Evolutionary conservation across 495 filamentous ascomycete genomes (phyloP).

Genomic region (Penicillium waksmanii): DNA sequence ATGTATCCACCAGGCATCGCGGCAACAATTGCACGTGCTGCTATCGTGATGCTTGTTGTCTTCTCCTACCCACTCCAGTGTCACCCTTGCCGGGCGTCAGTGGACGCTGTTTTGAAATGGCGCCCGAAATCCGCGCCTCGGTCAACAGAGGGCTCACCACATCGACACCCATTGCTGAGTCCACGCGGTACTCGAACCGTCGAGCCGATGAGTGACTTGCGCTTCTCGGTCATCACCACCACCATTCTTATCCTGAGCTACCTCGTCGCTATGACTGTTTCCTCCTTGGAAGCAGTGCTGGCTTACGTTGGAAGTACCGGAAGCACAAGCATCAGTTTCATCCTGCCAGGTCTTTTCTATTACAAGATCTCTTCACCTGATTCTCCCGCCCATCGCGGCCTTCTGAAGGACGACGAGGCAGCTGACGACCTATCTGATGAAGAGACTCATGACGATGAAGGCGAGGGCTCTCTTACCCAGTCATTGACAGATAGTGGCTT

Average conservation of each 20-base stretch:
- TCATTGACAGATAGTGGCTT: constrained; percentile 49
- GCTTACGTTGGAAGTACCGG: constrained; percentile 96
- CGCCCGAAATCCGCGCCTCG: constrained; percentile 57
- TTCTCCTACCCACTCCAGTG: constrained; percentile 96
- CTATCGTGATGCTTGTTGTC: constrained; percentile 95
- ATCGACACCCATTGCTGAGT: constrained; percentile 46
- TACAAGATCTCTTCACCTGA: constrained; percentile 95
- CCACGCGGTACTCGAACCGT: constrained; percentile 37
- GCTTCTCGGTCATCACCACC: constrained; percentile 89
- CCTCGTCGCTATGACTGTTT: constrained; percentile 85
- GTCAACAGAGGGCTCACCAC: constrained; percentile 48
- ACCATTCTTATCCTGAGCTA: constrained; percentile 83
- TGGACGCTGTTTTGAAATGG: constrained; percentile 94
- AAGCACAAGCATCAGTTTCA: constrained; percentile 93
- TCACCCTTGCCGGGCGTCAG: constrained; percentile 90
- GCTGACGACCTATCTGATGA: constrained; percentile 43
- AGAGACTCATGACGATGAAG: constrained; percentile 50
- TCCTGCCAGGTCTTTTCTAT: constrained; percentile 93
- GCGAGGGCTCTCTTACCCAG: constrained; percentile 38
- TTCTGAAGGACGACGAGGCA: constrained; percentile 84
- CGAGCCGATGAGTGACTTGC: constrained; percentile 76
- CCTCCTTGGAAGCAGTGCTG: constrained; percentile 83
- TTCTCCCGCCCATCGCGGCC: constrained; percentile 76
- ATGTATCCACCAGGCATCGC: constrained; percentile 85
- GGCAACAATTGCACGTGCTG: constrained; percentile 90